Evolutionary conservation across 1,284 basidiomycete genomes (phyloP).

Genomic region (Flammula alnicola): DNA sequence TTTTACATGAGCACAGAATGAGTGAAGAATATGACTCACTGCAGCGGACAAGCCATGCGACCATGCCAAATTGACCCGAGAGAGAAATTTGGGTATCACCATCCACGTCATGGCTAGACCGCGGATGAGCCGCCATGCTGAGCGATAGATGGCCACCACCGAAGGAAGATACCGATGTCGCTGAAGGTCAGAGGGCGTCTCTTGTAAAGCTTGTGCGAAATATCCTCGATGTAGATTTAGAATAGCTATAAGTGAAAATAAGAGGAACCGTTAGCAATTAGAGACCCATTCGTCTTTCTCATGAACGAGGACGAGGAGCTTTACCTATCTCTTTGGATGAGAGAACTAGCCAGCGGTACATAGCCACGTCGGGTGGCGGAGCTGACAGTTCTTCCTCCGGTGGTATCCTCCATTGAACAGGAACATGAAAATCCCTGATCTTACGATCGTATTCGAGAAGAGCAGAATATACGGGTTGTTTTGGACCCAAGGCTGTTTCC

Average conservation of each 20-base stretch:
- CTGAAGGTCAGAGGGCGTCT: slow-evolving; percentile 57
- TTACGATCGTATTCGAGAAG: slow-evolving; percentile 74
- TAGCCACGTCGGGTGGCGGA: slow-evolving; percentile 27
- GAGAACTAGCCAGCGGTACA: slow-evolving; percentile 56
- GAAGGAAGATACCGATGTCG: slow-evolving; percentile 69
- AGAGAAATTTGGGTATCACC: slow-evolving; percentile 42
- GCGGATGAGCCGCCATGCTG: slow-evolving; percentile 66
- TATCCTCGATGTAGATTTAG: slow-evolving; percentile 71
- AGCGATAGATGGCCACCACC: slow-evolving; percentile 71
- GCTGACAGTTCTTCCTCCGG: slow-evolving; percentile 24
- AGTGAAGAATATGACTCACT: slow-evolving; percentile 43
- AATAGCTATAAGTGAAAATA: slow-evolving; percentile 46
- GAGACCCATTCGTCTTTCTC: neutral
- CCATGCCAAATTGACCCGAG: slow-evolving; percentile 59
- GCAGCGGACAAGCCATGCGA: slow-evolving; percentile 64
- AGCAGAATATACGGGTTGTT: slow-evolving; percentile 63
- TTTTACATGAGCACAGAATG: slow-evolving; percentile 45
- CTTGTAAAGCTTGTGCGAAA: slow-evolving; percentile 67
- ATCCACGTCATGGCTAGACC: slow-evolving; percentile 48
- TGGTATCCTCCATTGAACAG: slow-evolving; percentile 48
- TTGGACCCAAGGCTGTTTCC: slow-evolving; percentile 59
- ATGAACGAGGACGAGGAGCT: slow-evolving; percentile 18
- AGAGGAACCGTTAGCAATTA: neutral
- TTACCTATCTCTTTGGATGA: slow-evolving; percentile 62
- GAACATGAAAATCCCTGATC: slow-evolving; percentile 66